Evolutionary conservation across 2,329 filamentous ascomycete species (phyloP).

Genomic region (Tolypocladium capitatum): DNA sequence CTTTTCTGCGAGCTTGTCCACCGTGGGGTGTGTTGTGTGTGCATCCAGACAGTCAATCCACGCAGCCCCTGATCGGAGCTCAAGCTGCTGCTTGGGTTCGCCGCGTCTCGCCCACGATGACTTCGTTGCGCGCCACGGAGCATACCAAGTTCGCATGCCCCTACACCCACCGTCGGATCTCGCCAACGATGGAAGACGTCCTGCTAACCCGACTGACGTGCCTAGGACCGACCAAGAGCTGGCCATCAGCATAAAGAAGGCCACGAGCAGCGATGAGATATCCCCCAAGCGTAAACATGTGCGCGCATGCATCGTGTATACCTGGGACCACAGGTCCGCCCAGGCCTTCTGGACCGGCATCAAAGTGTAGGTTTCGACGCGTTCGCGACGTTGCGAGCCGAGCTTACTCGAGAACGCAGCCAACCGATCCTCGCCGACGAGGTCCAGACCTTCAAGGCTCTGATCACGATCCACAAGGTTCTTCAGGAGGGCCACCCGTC

Average conservation of each 20-base stretch:
- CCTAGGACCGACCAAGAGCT: conserved; percentile 54
- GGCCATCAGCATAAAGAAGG: conserved; percentile 57
- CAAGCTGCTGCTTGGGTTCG: conserved; percentile 1
- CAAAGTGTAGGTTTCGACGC: conserved; percentile 65
- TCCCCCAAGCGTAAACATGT: conserved; percentile 82
- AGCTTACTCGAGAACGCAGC: conserved; percentile 28
- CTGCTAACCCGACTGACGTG: conserved; percentile 1
- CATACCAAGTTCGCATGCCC: conserved; percentile 21
- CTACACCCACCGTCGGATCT: not conserved
- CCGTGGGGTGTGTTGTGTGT: too few species aligned
- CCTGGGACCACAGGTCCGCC: conserved; percentile 96
- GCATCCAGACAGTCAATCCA: not conserved
- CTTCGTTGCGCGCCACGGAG: conserved; percentile 19
- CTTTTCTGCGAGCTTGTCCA: not conserved
- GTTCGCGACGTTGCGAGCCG: not conserved
- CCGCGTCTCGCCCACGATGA: conserved; percentile 10
- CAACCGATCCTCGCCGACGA: conserved; percentile 98
- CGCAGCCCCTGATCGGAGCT: conserved; percentile 1
- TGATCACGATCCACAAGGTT: conserved; percentile 96
- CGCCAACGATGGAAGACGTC: not conserved
- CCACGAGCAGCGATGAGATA: conserved; percentile 54
- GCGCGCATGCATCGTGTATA: conserved; percentile 93
- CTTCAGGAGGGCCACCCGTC: conserved; percentile 90
- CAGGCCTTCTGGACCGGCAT: conserved; percentile 94
- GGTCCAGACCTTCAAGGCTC: conserved; percentile 95